Evolutionary conservation across 202 grass and related monocot genomes (phyloP).

Genomic region (Cymbopogon flexuosus): DNA sequence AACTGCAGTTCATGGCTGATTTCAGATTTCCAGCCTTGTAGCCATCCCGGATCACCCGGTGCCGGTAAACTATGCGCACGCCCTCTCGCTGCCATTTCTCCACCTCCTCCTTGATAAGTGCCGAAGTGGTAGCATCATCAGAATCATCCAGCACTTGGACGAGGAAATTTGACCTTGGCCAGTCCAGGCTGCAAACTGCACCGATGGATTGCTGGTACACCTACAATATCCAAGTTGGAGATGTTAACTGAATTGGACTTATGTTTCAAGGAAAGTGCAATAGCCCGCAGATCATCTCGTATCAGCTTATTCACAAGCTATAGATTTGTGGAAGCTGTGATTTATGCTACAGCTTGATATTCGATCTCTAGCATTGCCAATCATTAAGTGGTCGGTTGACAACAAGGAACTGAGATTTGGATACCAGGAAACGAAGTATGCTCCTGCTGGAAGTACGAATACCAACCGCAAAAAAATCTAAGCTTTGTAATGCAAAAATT

Average conservation of each 20-base stretch:
- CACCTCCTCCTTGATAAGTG: slow-evolving; percentile 71
- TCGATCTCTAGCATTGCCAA: neutral
- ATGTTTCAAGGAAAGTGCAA: slow-evolving; percentile 2
- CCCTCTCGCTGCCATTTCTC: slow-evolving; percentile 71
- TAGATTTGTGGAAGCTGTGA: neutral
- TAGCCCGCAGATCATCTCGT: neutral
- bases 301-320: neutral
- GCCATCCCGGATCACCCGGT: slow-evolving; percentile 62
- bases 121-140: slow-evolving; percentile 54
- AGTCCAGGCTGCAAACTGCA: slow-evolving; percentile 65
- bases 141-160: slow-evolving; percentile 80
- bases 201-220: slow-evolving; percentile 82
- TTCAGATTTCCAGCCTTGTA: slow-evolving; percentile 86
- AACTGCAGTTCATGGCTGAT: slow-evolving; percentile 80
- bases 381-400: neutral
- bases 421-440: neutral
- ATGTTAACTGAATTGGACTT: neutral
- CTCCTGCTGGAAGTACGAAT: neutral
- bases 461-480: slow-evolving; percentile 7
- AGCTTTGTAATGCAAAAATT: slow-evolving; percentile 1
- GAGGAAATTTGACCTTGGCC: slow-evolving; percentile 61
- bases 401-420: slow-evolving; percentile 20
- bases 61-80: slow-evolving; percentile 65
- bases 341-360: neutral
- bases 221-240: slow-evolving; percentile 39